phyloP scores from a whole-genome alignment of 176 grass and related monocot species.

The Oryza nivara region DNA sequence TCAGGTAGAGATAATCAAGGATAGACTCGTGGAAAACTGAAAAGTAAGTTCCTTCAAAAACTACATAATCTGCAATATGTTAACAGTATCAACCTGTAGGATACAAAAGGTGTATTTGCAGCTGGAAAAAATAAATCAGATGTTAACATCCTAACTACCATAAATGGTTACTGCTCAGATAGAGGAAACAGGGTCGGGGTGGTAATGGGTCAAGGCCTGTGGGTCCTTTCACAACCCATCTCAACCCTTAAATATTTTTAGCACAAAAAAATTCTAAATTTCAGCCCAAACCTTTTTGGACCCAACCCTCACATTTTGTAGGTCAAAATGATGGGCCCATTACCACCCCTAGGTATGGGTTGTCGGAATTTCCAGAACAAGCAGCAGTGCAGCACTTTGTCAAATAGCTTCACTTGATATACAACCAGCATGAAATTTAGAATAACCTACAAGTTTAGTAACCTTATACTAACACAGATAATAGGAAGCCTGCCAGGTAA shows the following conservation, averaged over 20 bases:
- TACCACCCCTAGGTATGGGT: background rate
- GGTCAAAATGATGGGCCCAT: no score
- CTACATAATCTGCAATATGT: background rate
- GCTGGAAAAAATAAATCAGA: background rate
- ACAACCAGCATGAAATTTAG: background rate
- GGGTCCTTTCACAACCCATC: no score
- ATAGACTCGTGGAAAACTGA: constrained; percentile 9
- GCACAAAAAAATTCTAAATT: no score
- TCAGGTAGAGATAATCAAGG: constrained; percentile 41
- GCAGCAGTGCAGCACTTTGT: background rate
- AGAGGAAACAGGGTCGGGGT: background rate
- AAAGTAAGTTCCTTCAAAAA: background rate
- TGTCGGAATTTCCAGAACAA: constrained; percentile 18
- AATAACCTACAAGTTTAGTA: constrained; percentile 4
- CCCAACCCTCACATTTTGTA: no score
- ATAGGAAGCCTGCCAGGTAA: background rate
- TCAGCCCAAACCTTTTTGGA: no score
- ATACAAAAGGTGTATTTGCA: background rate
- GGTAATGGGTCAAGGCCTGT: no score
- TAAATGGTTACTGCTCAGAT: background rate
- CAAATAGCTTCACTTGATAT: background rate
- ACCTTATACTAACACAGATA: background rate
- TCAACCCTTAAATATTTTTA: no score
- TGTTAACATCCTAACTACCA: constrained; percentile 18
- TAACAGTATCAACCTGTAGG: background rate